Evolutionary conservation across 306 rosid species (phyloP), one percentile per base, ranked within the genome.

Genomic region (Carpinus viminea): DNA sequence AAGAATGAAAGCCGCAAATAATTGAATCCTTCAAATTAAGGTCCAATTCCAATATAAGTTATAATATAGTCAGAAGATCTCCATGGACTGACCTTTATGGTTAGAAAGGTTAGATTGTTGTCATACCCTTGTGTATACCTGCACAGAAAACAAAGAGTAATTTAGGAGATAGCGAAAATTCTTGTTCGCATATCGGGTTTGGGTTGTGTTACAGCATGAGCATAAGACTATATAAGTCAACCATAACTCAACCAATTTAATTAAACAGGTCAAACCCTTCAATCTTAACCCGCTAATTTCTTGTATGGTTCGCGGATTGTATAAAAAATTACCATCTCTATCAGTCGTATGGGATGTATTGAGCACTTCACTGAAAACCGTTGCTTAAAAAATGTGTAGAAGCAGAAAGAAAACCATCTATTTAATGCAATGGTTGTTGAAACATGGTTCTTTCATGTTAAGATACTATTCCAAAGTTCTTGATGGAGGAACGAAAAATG

Each of bases 51-150:
- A 52, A 69, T 9, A 9, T 45, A 69, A 69, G 8, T 57, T 52
- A 2, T 47, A 1, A 76, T 4, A 70, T 7, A 46, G 26, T 10
- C 24, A 46, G n/a, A 18, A 13, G n/a, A 60, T 28, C 20, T 78
- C 70, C 70, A 12, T 56, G 56, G 21, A 68, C 89, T 26, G 18
- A 91, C 96, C 98, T 94, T 94, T 17, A 94, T 8, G 76, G 98
- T 95, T 54, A 88, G 75, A 80, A 92, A 95, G 48, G 92, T 87
- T 73, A 95, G 96, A 84, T 87, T 82, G 7, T 92, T 84, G 26
- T 82, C 97, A 8, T 95, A 92, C 56, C 93, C 92, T 77, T 87
- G 97, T 18, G 86, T 85, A 79, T 34, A 94, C 82, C 98, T 94
- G 93, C 81, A 84, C 70, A 11, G 12, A 66, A 48, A 46, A 62